Conservation (phyloP, 2,329 filamentous ascomycete genomes). For the Claviceps sorghi region DNA sequence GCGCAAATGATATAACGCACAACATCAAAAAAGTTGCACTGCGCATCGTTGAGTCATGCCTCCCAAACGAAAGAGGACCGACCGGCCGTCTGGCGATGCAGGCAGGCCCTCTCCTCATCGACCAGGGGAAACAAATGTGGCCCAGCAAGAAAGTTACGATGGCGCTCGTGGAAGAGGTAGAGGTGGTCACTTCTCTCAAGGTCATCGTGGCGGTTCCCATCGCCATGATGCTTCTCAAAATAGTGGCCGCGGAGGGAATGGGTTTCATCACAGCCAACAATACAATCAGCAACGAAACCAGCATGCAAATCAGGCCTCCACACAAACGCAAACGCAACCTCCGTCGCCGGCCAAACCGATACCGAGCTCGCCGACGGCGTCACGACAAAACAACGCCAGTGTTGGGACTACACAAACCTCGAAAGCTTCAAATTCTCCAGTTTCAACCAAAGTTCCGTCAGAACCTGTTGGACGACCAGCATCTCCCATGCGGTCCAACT, state of each 20-base stretch:
- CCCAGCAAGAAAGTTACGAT: slow-evolving; percentile 44
- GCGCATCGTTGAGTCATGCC: slow-evolving; percentile 29
- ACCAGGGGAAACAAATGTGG: slow-evolving; percentile 39
- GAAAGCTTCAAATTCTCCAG: slow-evolving; percentile 8
- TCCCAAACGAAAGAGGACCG: slow-evolving; percentile 45
- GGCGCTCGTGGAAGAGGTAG: slow-evolving; percentile 29
- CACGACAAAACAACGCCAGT: slow-evolving; percentile 8
- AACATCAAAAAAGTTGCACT: slow-evolving; percentile 5
- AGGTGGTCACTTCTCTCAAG: slow-evolving; percentile 26
- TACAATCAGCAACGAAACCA: slow-evolving; percentile 9
- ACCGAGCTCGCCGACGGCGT: background rate
- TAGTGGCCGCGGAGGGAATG: slow-evolving; percentile 14
- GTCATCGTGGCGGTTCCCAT: slow-evolving; percentile 29
- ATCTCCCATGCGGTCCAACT: slow-evolving; percentile 30
- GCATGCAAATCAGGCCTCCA: slow-evolving; percentile 10
- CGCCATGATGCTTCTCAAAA: slow-evolving; percentile 38
- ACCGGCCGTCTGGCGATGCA: slow-evolving; percentile 33
- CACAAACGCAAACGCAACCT: slow-evolving; percentile 10
- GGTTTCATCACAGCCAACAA: slow-evolving; percentile 8
- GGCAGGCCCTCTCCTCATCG: slow-evolving; percentile 48
- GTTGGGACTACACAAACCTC: background rate
- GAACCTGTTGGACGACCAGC: slow-evolving; percentile 8
- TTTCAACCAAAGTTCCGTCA: slow-evolving; percentile 9
- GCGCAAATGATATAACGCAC: slow-evolving; percentile 22
- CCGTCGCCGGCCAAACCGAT: slow-evolving; percentile 12